Evolutionary conservation across 257 asterid genomes (phyloP).

Genomic region (Knoxia roxburghii): DNA sequence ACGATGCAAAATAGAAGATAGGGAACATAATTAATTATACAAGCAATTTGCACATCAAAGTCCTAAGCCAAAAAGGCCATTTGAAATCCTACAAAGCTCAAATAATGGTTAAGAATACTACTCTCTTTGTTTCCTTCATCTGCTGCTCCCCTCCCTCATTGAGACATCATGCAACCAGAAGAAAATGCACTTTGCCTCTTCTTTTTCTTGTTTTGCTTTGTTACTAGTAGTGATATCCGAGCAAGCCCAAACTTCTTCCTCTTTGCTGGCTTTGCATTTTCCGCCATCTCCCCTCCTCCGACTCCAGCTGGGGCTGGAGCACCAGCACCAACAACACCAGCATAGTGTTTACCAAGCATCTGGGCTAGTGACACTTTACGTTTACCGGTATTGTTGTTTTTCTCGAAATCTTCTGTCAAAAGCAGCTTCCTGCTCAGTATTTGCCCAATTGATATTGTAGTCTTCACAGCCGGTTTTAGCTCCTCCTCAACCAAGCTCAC

Average conservation of each 20-base stretch:
- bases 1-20: too few relatives aligned
- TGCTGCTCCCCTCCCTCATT: neutral
- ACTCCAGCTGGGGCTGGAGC: slow-evolving; percentile 6
- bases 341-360: slow-evolving; percentile 53
- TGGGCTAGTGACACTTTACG: slow-evolving; percentile 69
- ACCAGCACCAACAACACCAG: slow-evolving; percentile 16
- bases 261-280: slow-evolving; percentile 46
- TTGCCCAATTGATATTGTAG: slow-evolving; percentile 56
- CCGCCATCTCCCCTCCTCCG: slow-evolving; percentile 32
- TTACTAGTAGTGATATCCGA: slow-evolving; percentile 62
- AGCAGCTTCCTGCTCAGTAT: slow-evolving; percentile 71
- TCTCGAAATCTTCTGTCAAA: slow-evolving; percentile 52
- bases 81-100: too few relatives aligned
- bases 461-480: slow-evolving; percentile 49
- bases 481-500: slow-evolving; percentile 48
- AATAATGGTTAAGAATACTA: too few relatives aligned
- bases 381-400: slow-evolving; percentile 33
- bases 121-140: too few relatives aligned
- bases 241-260: slow-evolving; percentile 77
- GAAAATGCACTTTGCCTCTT: slow-evolving; percentile 32
- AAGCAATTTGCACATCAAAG: too few relatives aligned
- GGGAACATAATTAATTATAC: too few relatives aligned
- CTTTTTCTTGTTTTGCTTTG: slow-evolving; percentile 73
- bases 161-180: slow-evolving; percentile 8
- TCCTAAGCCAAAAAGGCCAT: too few relatives aligned